These are phyloP conservation scores for Cicer judaicum DNA, from an alignment of 306 rosid genomes.

Conservation along the genomic window DNA sequence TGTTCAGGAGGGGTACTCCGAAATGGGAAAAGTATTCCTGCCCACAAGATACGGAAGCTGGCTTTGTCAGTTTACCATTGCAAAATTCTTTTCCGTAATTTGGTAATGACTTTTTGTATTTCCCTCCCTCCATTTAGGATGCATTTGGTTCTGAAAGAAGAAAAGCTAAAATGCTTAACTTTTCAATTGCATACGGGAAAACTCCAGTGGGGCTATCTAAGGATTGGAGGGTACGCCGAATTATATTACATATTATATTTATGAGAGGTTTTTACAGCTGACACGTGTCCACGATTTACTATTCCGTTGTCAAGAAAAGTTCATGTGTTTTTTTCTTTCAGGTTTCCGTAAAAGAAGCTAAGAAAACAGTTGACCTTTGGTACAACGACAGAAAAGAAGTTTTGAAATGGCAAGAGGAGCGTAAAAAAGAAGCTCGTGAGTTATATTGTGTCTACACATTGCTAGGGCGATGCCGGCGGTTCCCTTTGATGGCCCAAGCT, in stretches of 20 bases:
- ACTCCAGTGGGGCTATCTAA: conserved; percentile 91
- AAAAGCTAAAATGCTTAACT: conserved; percentile 97
- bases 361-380: conserved; percentile 86
- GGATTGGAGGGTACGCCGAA: conserved; percentile 82
- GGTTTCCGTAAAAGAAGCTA: conserved; percentile 93
- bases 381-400: conserved; percentile 91
- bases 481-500: conserved; percentile 71
- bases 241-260: conserved; percentile 13
- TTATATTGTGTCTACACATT: conserved; percentile 68
- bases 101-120: conserved; percentile 29
- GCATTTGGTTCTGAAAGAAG: conserved; percentile 91
- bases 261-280: conserved; percentile 9
- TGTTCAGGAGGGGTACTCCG: too few species aligned
- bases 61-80: neutral
- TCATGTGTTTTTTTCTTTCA: conserved; percentile 46
- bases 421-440: conserved; percentile 72
- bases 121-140: conserved; percentile 56
- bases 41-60: neutral
- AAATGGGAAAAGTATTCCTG: too few species aligned
- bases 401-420: conserved; percentile 72
- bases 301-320: conserved; percentile 13
- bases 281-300: conserved; percentile 10
- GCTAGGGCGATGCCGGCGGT: conserved; percentile 82
- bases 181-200: conserved; percentile 96
- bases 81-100: conserved; percentile 24